Evolutionary conservation across 805 yeast species (phyloP).

Genomic region (Kodamaea nitidulidarum): DNA sequence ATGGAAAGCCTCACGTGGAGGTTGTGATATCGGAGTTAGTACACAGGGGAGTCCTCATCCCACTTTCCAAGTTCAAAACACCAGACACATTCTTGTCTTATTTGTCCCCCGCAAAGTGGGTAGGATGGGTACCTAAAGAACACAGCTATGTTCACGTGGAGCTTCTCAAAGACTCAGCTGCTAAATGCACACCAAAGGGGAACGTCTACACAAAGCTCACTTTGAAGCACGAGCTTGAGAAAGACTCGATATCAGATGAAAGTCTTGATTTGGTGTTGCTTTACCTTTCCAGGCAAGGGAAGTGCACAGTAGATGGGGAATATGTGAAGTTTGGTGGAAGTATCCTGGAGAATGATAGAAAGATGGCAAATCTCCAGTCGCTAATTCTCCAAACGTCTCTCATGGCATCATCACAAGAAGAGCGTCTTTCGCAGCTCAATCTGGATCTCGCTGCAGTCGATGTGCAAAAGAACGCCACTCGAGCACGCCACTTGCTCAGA

Average conservation of each 20-base stretch:
- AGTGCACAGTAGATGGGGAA: constrained; percentile 11
- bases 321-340: constrained; percentile 18
- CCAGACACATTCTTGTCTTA: constrained; percentile 3
- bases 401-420: constrained; percentile 17
- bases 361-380: constrained; percentile 25
- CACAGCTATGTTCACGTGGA: constrained; percentile 25
- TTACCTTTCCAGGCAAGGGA: constrained; percentile 18
- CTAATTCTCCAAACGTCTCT: constrained; percentile 15
- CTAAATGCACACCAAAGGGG: constrained; percentile 4
- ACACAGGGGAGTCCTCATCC: constrained; percentile 15
- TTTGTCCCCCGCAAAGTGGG: constrained; percentile 14
- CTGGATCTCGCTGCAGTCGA: constrained; percentile 14
- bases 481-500: constrained; percentile 5
- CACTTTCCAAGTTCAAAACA: constrained; percentile 10
- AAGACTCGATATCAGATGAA: constrained; percentile 9
- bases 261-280: constrained; percentile 28
- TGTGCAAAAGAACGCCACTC: not conserved
- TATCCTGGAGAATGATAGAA: constrained; percentile 29
- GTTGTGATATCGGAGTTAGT: constrained; percentile 25
- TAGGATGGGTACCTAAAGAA: constrained; percentile 14
- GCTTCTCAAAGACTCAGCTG: constrained; percentile 12
- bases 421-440: constrained; percentile 14
- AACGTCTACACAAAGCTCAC: constrained; percentile 5
- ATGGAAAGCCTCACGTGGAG: constrained; percentile 31
- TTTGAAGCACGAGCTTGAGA: constrained; percentile 1